Conservation (phyloP, 2,329 filamentous ascomycete genomes). For the Penicillium frequentans region DNA sequence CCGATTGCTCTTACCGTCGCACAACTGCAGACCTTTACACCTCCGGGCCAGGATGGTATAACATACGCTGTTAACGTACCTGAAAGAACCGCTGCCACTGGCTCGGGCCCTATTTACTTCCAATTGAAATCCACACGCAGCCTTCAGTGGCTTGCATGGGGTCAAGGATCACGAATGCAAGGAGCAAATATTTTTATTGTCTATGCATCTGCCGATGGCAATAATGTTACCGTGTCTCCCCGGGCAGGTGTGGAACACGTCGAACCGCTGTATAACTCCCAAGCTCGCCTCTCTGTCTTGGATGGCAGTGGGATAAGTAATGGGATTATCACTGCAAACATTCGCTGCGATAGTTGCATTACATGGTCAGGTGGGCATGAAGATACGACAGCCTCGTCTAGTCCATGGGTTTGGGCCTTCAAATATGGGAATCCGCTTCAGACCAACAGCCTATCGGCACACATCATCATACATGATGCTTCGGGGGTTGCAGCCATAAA, state of each 20-base stretch:
- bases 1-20: background rate
- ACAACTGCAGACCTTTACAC: constrained; percentile 12
- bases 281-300: constrained; percentile 54
- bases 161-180: constrained; percentile 56
- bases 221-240: constrained; percentile 61
- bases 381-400: constrained; percentile 17
- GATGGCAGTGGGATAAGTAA: constrained; percentile 58
- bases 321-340: constrained; percentile 61
- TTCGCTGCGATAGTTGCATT: constrained; percentile 41
- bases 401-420: constrained; percentile 31
- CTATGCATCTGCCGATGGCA: constrained; percentile 47
- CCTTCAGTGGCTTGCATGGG: constrained; percentile 57
- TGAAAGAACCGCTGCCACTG: constrained; percentile 50
- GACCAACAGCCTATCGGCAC: constrained; percentile 15
- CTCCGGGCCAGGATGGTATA: constrained; percentile 12
- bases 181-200: constrained; percentile 61
- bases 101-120: constrained; percentile 58
- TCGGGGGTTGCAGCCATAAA: constrained; percentile 21
- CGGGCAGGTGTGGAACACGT: constrained; percentile 51
- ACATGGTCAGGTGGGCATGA: constrained; percentile 18
- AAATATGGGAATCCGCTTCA: constrained; percentile 23
- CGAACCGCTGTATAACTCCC: constrained; percentile 49
- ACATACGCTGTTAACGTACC: constrained; percentile 56
- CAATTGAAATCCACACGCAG: constrained; percentile 55
- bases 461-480: constrained; percentile 25